Percentiles rank a stretch among this genome's conserved stretches.
These are phyloP conservation scores for Saturnispora silvae DNA, from an alignment of 805 yeast species.

Conservation along the genomic window DNA sequence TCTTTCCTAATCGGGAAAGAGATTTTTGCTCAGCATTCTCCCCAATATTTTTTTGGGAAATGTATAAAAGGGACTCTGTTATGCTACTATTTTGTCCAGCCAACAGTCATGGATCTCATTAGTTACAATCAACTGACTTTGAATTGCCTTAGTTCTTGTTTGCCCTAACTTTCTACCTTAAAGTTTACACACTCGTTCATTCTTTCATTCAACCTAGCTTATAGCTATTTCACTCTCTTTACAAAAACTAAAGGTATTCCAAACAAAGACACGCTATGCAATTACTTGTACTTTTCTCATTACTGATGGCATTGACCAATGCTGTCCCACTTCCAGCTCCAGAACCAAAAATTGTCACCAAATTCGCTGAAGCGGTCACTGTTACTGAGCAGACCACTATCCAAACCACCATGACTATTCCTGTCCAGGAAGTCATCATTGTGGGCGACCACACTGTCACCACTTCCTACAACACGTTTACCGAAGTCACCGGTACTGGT, in stretches of 20 bases:
- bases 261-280: conserved; percentile 5
- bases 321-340: conserved; percentile 18
- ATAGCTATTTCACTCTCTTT: conserved; percentile 2
- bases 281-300: conserved; percentile 3
- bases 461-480: conserved; percentile 2
- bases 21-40: background rate
- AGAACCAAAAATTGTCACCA: conserved; percentile 17
- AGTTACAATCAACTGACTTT: too few relatives aligned
- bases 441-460: conserved; percentile 13
- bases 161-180: too few relatives aligned
- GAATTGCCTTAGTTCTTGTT: too few relatives aligned
- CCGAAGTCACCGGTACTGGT: background rate
- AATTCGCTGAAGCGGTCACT: conserved; percentile 16
- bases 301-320: conserved; percentile 1
- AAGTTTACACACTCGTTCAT: conserved; percentile 1
- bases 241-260: background rate
- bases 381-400: conserved; percentile 14
- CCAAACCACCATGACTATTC: conserved; percentile 6
- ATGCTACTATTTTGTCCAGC: too few relatives aligned
- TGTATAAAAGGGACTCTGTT: background rate
- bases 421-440: conserved; percentile 25
- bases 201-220: background rate
- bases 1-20: conserved; percentile 1
- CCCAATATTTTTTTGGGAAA: background rate
- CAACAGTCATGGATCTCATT: too few relatives aligned